A percentile compares a stretch with the other conserved stretches of the same genome.
Evolutionary conservation across 495 filamentous ascomycete genomes (phyloP).

Genomic region (Parachaetomium inaequale): DNA sequence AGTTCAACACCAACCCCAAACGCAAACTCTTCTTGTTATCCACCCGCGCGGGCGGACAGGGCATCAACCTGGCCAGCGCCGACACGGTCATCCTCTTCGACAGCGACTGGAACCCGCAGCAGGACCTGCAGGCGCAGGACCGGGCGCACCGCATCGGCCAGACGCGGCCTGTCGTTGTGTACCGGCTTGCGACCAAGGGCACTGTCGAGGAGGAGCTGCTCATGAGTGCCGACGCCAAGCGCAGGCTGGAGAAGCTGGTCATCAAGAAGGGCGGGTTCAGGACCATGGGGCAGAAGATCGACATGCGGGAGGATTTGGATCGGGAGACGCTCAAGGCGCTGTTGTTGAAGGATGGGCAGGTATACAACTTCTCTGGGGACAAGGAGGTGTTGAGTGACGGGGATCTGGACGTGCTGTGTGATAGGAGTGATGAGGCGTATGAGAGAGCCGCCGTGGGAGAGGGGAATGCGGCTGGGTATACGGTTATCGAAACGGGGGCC

Average conservation of each 20-base stretch:
- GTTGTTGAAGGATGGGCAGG: conserved; percentile 61
- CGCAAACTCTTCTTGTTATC: conserved; percentile 81
- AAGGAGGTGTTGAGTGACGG: conserved; percentile 66
- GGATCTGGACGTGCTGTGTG: conserved; percentile 76
- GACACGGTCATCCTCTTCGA: conserved; percentile 97
- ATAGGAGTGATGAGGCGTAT: conserved; percentile 79
- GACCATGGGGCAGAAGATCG: conserved; percentile 58
- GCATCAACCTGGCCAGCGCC: conserved; percentile 95
- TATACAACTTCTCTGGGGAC: conserved; percentile 54
- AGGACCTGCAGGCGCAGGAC: conserved; percentile 94
- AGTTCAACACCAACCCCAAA: conserved; percentile 71
- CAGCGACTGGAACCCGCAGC: conserved; percentile 96
- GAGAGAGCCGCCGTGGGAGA: conserved; percentile 69
- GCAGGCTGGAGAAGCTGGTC: conserved; percentile 89
- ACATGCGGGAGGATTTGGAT: conserved; percentile 48
- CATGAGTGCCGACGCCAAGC: conserved; percentile 85
- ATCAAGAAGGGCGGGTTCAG: conserved; percentile 85
- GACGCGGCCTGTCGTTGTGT: conserved; percentile 87
- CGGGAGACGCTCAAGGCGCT: conserved; percentile 58
- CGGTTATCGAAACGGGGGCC: conserved; percentile 61
- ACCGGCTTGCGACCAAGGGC: conserved; percentile 86
- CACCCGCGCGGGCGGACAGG: conserved; percentile 89
- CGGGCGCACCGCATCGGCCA: conserved; percentile 94
- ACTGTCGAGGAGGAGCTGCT: conserved; percentile 90
- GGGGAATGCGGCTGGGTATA: conserved; percentile 59